Base-by-base conservation (phyloP, 1,284 basidiomycete genomes). In the Exobasidium cylindrosporum region DNA sequence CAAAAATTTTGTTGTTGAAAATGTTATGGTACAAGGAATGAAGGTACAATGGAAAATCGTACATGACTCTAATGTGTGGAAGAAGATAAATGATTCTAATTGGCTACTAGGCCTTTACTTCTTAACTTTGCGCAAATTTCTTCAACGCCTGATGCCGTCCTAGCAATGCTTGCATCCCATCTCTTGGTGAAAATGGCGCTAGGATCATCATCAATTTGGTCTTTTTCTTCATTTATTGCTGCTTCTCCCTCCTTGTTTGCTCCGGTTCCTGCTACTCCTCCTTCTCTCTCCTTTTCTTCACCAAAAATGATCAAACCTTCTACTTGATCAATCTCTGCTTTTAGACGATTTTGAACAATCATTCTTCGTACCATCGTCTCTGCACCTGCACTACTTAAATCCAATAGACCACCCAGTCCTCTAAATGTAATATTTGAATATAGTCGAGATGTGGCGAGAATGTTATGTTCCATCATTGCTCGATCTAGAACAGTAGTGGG, bases 401-500 rank as follows among this genome's bases (percentile, higher is more conserved):
- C 65, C 3, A 74, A 68, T 35, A 80, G 29, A 0, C 62, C 59
- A 10, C 70, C 67, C 17, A 73, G 61, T 13, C 71, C 74, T n/a
- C 60, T 61, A 14, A 76, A 46, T 5, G 70, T 70, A 62, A 76
- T 70, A 50, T 66, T 65, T 56, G 63, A 61, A 53, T 76, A 76
- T 10, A 76, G 70, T 77, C 92, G 91, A 1, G 92, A 95, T 74
- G 92, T 92, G 10, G 94, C 92, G 63, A 96, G 86, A 17, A 98
- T 84, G 79, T 98, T 99, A 82, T 99, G 96, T 79, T 98, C 95
- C 87, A 97, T 91, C 53, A 99, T 91, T 1, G 96, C 96, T 55
- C 93, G 86, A 80, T 97, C 95, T 31, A 98, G 85, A n/a, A 98
- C 93, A 7, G 92, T 97, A 4, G 90, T 88, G 1, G 95, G 93